Evolutionary conservation across 2,329 filamentous ascomycete genomes (phyloP), one percentile per base, ranked within the genome.

Genomic region (Apiospora phragmitis): DNA sequence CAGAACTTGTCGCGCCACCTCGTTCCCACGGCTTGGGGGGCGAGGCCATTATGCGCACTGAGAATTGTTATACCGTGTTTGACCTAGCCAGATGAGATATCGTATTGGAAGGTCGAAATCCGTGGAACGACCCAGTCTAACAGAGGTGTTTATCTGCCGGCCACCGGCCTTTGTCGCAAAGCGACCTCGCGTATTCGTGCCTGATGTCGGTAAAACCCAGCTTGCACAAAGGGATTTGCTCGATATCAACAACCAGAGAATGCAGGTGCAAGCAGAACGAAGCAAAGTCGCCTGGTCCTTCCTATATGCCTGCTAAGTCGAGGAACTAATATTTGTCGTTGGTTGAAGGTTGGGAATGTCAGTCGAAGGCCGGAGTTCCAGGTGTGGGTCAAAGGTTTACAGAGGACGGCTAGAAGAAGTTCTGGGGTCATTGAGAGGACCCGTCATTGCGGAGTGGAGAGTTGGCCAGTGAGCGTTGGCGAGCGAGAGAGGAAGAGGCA

Each of bases 21-120:
- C 92, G 90, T 85, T 99, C 96, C 96, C 96, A 99, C 65, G 96
- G 96, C 84, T 99, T 99, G 70, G 96, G 96, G 79, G 96, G 96
- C 82, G 95, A 98, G 74, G 89, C 89, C 87, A 91, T 91, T 38
- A 4, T n/a, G 32, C n/a, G 55, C 55, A 38, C 32, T 62, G 38
- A n/a, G 21, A 38, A 62, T 32, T n/a, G 18, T 38, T 38, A 62
- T 21, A 29, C 55, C 18, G 18, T 35, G 11, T 11, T 38, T 35
- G 55, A 38, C 24, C 32, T 18, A 24, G 32, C 4, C 32, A n/a
- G 9, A 38, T 18, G 21, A 35, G 55, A 8, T 12, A 18, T 2
- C 26, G 49, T 32, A 32, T 55, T 21, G 49, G 49, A 32, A 32
- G 16, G 26, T 55, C 26, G 49, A 16, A 8, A 21, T 3, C 26